Percentiles rank a stretch among this genome's conserved stretches.
phyloP scores from a whole-genome alignment of 2,329 filamentous ascomycete species.

The Microdochium nivale region DNA sequence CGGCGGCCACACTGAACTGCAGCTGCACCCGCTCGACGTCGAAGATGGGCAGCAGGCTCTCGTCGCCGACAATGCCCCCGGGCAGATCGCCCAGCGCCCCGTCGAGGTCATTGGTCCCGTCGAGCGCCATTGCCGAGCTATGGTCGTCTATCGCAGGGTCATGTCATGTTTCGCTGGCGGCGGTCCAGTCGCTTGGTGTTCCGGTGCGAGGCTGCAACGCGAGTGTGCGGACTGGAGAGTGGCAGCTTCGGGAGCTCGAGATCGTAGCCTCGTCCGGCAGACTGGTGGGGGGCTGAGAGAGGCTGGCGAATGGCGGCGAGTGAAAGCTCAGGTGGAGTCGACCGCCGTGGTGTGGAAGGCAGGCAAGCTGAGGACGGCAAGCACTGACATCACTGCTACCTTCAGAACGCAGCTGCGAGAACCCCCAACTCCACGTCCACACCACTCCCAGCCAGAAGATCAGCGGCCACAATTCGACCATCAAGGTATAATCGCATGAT shows the following conservation, averaged over 20 bases:
- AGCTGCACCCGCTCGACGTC: constrained; percentile 87
- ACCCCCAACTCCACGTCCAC: neutral
- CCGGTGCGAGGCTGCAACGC: neutral
- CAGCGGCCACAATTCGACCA: too few species aligned
- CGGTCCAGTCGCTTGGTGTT: neutral
- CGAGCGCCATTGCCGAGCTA: constrained; percentile 53
- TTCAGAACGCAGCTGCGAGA: neutral
- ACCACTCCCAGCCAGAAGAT: too few species aligned
- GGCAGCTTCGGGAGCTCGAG: neutral
- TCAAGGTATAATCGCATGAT: too few species aligned
- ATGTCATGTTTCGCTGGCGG: neutral
- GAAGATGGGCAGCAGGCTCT: constrained; percentile 75
- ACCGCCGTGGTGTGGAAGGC: neutral
- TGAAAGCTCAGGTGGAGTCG: neutral
- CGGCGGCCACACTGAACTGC: constrained; percentile 86
- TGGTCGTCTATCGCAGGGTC: neutral
- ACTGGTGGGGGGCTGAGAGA: neutral
- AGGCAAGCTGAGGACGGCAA: too few species aligned
- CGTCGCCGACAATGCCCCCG: constrained; percentile 24
- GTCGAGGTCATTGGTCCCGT: constrained; percentile 63
- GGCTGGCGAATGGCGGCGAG: constrained; percentile 1
- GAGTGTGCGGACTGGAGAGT: neutral
- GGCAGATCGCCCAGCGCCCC: constrained; percentile 46
- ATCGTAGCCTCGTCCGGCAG: neutral
- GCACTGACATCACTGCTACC: neutral